phyloP scores from a whole-genome alignment of 805 yeast species.

The Schwanniomyces polymorphus region DNA sequence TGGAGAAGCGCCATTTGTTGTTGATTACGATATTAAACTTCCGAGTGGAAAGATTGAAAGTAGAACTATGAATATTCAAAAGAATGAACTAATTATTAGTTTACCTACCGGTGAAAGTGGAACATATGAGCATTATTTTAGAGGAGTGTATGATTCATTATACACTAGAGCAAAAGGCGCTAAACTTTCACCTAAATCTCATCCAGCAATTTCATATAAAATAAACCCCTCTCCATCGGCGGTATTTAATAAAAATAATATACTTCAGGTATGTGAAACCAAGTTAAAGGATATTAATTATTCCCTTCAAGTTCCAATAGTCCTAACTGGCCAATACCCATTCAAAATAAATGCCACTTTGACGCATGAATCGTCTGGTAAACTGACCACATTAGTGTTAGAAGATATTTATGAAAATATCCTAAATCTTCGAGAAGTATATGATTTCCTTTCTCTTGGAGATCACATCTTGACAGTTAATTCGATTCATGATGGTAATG shows the following conservation, averaged over 20 bases:
- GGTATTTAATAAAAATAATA: constrained; percentile 47
- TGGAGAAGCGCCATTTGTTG: constrained; percentile 67
- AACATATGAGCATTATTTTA: constrained; percentile 57
- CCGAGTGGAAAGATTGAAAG: constrained; percentile 54
- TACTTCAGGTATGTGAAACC: constrained; percentile 48
- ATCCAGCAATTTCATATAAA: constrained; percentile 27
- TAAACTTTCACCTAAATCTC: constrained; percentile 1
- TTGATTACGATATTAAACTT: constrained; percentile 60
- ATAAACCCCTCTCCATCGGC: constrained; percentile 67
- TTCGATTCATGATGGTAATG: constrained; percentile 64
- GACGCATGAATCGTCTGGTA: constrained; percentile 60
- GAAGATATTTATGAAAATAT: constrained; percentile 36
- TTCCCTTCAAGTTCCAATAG: constrained; percentile 48
- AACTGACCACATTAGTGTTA: constrained; percentile 46
- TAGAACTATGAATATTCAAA: constrained; percentile 31
- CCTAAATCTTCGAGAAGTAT: constrained; percentile 10
- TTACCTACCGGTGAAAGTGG: constrained; percentile 53
- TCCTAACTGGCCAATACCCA: constrained; percentile 62
- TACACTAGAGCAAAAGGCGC: constrained; percentile 44
- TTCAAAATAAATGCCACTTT: constrained; percentile 58
- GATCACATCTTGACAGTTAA: constrained; percentile 61
- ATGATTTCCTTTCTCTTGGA: constrained; percentile 57
- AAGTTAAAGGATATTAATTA: constrained; percentile 17
- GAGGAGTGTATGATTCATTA: constrained; percentile 62
- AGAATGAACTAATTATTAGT: constrained; percentile 27